Conservation (phyloP, 495 filamentous ascomycete species). For the Bathelium albidoporum region DNA sequence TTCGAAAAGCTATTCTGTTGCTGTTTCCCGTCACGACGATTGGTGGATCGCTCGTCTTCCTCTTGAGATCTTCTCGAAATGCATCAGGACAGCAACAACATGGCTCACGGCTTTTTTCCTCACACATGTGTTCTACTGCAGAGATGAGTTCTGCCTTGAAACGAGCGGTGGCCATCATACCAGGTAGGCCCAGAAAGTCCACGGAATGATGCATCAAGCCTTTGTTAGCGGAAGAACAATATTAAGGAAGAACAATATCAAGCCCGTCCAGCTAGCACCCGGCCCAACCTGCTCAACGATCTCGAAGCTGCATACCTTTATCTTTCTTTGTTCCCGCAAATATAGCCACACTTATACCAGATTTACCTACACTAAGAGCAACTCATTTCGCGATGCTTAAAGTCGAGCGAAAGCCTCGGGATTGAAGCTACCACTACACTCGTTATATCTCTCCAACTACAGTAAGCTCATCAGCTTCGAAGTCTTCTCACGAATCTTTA, state of each 20-base stretch:
- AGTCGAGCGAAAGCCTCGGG: not conserved
- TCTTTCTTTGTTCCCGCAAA: not conserved
- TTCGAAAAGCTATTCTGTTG: no score
- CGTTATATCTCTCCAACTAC: not conserved
- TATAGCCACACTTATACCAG: no score
- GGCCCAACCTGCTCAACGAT: not conserved
- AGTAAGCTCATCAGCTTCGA: not conserved
- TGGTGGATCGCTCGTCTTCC: no score
- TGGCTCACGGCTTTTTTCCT: no score
- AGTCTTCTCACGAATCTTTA: not conserved
- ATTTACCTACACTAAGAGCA: not conserved
- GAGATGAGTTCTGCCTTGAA: no score
- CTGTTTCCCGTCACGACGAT: no score
- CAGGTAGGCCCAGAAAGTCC: not conserved
- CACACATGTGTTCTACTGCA: no score
- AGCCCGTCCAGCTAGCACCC: not conserved
- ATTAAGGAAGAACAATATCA: conserved; percentile 3
- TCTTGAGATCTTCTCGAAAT: no score
- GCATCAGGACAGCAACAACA: no score
- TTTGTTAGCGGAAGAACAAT: not conserved
- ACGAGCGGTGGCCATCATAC: not conserved
- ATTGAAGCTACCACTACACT: not conserved
- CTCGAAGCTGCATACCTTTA: not conserved
- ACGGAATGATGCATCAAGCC: not conserved
- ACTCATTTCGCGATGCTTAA: not conserved